Evolutionary conservation across 2,329 filamentous ascomycete genomes (phyloP), one percentile per base, ranked within the genome.

Genomic region (Ophiocordyceps polyrhachis-furcata): DNA sequence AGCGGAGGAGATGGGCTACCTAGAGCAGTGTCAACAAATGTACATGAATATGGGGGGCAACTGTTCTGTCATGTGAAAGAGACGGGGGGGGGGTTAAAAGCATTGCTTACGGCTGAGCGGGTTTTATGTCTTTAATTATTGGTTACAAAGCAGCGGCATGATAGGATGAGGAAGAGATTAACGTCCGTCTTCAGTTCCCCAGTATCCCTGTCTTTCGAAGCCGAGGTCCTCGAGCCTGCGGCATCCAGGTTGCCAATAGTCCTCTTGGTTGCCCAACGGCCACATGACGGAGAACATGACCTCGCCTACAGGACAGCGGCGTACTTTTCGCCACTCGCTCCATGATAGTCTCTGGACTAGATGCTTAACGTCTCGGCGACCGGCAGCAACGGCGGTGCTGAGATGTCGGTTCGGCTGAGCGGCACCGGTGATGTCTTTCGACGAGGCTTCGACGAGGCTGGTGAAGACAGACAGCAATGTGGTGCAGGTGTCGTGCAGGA

Each of bases 1-100:
- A 4, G 76, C 76, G 5, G 83, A 86, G 47, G 83, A 87, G 43
- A 74, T 78, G 21, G 81, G 83, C 0, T 95, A 93, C 59, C 62
- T 94, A 55, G 83, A 89, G 48, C 73, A 79, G 55, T 74, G 76
- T 49, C 68, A 70, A 51, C 60, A 66, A 46, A 65, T 66, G 37
- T 66, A 71, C 43, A 55, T 64, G 47, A 62, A 63, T 43, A 50
- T 65, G 25, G 62, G 63, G 35, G n/a, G n/a, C n/a, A 67, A 58
- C 51, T 77, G 74, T 53, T 61, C 46, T 29, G 56, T 76, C 4
- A 77, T 78, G 74, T 78, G 40, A 29, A 5, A 5, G 21, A n/a
- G 20, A 13, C 1, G 14, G 13, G 19, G 20, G 14, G 14, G 13
- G 19, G 20, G 14, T 11, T 12, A 14, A 21, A 3, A 38, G 43